Evolutionary conservation across 2,329 filamentous ascomycete genomes (phyloP).

Genomic region (Alternaria burnsii): DNA sequence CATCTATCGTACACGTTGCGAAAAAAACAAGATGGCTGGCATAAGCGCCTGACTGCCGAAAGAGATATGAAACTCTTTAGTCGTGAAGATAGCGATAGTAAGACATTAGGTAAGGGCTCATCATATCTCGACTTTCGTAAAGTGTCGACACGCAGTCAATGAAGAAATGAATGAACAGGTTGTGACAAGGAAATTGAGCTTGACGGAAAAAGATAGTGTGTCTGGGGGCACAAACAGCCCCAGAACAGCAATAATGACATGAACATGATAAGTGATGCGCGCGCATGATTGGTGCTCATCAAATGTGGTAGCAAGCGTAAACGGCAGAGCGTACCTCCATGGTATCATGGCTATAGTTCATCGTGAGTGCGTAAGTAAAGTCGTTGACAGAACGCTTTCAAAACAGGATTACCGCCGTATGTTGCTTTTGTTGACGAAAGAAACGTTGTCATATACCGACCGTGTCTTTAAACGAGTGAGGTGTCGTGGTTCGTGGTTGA

Average conservation of each 20-base stretch:
- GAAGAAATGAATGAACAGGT: constrained; percentile 25
- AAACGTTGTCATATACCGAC: constrained; percentile 54
- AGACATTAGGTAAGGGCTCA: constrained; percentile 49
- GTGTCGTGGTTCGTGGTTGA: constrained; percentile 51
- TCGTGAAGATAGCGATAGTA: constrained; percentile 47
- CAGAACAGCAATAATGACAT: constrained; percentile 18
- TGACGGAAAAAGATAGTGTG: constrained; percentile 24
- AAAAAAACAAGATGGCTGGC: constrained; percentile 23
- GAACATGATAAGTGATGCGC: constrained; percentile 32
- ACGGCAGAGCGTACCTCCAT: constrained; percentile 48
- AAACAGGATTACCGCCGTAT: constrained; percentile 50
- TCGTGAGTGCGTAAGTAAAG: constrained; percentile 50
- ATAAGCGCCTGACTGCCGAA: constrained; percentile 14
- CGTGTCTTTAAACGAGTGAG: constrained; percentile 55
- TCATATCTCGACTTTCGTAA: constrained; percentile 44
- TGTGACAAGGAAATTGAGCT: constrained; percentile 30
- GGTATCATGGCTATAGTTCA: constrained; percentile 49
- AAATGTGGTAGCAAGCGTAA: constrained; percentile 39
- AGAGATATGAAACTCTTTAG: constrained; percentile 29
- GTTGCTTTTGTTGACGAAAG: constrained; percentile 50
- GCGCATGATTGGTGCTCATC: constrained; percentile 37
- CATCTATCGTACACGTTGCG: constrained; percentile 48
- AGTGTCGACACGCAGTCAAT: constrained; percentile 39
- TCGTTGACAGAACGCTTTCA: constrained; percentile 50
- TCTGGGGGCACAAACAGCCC: constrained; percentile 18